Percentiles rank a stretch among this genome's conserved stretches.
These are phyloP conservation scores for Phyllosticta citriasiana DNA, from an alignment of 2,329 filamentous ascomycete genomes.

Conservation along the genomic window DNA sequence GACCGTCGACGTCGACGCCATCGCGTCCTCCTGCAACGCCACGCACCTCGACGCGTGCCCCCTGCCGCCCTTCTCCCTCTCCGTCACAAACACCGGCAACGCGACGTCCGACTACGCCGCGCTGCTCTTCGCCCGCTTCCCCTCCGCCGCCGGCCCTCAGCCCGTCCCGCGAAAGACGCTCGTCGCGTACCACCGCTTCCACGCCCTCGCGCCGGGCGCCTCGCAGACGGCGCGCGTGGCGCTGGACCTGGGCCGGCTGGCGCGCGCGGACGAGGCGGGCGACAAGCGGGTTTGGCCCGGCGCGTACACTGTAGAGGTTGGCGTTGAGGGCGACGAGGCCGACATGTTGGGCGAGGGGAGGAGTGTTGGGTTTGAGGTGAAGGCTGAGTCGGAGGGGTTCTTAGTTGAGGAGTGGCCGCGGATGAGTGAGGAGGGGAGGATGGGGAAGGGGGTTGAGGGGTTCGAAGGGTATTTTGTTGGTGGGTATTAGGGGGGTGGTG, in stretches of 20 bases:
- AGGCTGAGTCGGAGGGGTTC: conserved; percentile 28
- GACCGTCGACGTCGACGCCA: conserved; percentile 24
- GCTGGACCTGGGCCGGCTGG: conserved; percentile 40
- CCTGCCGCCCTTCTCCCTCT: conserved; percentile 30
- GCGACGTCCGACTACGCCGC: conserved; percentile 43
- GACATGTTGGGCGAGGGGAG: conserved; percentile 13
- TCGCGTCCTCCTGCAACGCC: conserved; percentile 24
- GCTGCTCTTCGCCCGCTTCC: conserved; percentile 36
- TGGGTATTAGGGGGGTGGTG: conserved; percentile 15
- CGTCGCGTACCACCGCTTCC: conserved; percentile 40
- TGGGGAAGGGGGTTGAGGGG: conserved; percentile 10
- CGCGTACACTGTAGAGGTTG: conserved; percentile 29
- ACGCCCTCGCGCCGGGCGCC: conserved; percentile 26
- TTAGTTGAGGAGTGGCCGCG: conserved; percentile 33
- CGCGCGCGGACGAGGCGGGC: conserved; percentile 41
- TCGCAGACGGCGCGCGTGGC: conserved; percentile 26
- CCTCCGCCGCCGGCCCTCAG: conserved; percentile 37
- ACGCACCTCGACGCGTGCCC: conserved; percentile 35
- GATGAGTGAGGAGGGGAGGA: conserved; percentile 14
- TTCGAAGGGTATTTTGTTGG: conserved; percentile 21
- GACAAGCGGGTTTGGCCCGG: conserved; percentile 46
- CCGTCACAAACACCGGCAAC: conserved; percentile 40
- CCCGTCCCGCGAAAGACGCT: conserved; percentile 46
- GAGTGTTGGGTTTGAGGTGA: conserved; percentile 36
- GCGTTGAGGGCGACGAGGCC: conserved; percentile 19